Evolutionary conservation across 441 rosid species (phyloP).

Genomic region (Pelargonium fulgidum): DNA sequence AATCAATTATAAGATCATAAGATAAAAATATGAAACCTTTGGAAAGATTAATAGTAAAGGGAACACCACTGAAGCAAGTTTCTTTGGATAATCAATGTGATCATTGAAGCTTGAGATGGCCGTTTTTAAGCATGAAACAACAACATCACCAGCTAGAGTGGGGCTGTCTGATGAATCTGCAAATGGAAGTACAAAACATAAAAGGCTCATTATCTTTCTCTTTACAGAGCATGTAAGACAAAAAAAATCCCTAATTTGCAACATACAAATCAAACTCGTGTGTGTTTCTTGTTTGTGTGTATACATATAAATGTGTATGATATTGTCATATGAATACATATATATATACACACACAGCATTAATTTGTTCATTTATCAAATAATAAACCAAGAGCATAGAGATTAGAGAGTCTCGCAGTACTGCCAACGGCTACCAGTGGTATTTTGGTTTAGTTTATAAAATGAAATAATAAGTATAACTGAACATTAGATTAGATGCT

Average conservation of each 20-base stretch:
- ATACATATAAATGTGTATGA: neutral
- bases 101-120: slow-evolving; percentile 42
- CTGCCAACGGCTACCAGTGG: neutral
- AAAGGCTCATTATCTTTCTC: too few relatives aligned
- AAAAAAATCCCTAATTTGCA: neutral
- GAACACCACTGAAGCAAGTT: slow-evolving; percentile 67
- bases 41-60: slow-evolving; percentile 70
- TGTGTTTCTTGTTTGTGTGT: neutral
- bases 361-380: neutral
- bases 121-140: slow-evolving; percentile 46
- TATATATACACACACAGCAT: neutral
- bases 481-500: neutral
- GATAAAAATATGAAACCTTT: slow-evolving; percentile 39
- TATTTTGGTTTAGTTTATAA: too few relatives aligned
- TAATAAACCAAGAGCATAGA: neutral
- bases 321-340: neutral
- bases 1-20: slow-evolving; percentile 12
- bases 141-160: slow-evolving; percentile 52
- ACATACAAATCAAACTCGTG: neutral
- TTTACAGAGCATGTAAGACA: neutral
- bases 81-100: slow-evolving; percentile 38
- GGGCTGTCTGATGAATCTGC: slow-evolving; percentile 52
- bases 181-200: slow-evolving; percentile 19
- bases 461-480: neutral
- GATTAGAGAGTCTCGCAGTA: neutral